Percentiles rank a stretch among this genome's conserved stretches.
These are phyloP conservation scores for Colletotrichum chrysophilum DNA, from an alignment of 2,329 filamentous ascomycete genomes.

Conservation along the genomic window DNA sequence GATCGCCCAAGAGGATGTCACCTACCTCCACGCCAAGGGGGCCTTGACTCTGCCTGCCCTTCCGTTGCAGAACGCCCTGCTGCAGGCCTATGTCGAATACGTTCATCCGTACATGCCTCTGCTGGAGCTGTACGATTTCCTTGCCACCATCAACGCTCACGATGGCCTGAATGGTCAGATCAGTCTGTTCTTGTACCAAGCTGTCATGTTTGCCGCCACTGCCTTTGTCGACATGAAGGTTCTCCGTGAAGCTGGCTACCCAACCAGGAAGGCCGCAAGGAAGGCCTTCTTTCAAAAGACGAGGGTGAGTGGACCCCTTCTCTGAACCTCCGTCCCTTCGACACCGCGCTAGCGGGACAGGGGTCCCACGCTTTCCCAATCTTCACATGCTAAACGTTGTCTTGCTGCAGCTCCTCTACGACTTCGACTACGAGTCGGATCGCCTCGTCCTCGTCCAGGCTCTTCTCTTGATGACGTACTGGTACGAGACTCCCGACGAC, in stretches of 20 bases:
- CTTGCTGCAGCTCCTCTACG: conserved; percentile 74
- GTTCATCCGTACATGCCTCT: conserved; percentile 95
- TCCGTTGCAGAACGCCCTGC: conserved; percentile 77
- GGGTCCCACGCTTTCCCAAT: conserved; percentile 1
- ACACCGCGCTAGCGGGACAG: not conserved
- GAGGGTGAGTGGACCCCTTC: conserved; percentile 62
- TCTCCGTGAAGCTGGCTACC: conserved; percentile 78
- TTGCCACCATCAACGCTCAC: conserved; percentile 64
- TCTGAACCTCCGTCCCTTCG: not conserved
- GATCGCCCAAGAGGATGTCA: conserved; percentile 81
- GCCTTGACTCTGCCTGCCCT: conserved; percentile 77
- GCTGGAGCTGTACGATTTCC: conserved; percentile 69
- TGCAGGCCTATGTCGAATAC: conserved; percentile 85
- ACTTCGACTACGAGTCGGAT: conserved; percentile 94
- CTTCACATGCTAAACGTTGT: conserved; percentile 28
- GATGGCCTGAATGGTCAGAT: conserved; percentile 75
- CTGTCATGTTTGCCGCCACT: conserved; percentile 91
- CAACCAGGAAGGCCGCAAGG: conserved; percentile 78
- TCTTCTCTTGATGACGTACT: conserved; percentile 91
- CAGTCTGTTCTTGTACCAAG: conserved; percentile 89
- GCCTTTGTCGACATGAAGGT: conserved; percentile 85
- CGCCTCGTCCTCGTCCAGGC: conserved; percentile 88
- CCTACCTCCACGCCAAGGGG: conserved; percentile 84
- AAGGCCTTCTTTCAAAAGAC: conserved; percentile 90
- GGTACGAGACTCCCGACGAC: conserved; percentile 96